Evolutionary conservation across 2,329 filamentous ascomycete species (phyloP).

Genomic region (Exophiala xenobiotica): DNA sequence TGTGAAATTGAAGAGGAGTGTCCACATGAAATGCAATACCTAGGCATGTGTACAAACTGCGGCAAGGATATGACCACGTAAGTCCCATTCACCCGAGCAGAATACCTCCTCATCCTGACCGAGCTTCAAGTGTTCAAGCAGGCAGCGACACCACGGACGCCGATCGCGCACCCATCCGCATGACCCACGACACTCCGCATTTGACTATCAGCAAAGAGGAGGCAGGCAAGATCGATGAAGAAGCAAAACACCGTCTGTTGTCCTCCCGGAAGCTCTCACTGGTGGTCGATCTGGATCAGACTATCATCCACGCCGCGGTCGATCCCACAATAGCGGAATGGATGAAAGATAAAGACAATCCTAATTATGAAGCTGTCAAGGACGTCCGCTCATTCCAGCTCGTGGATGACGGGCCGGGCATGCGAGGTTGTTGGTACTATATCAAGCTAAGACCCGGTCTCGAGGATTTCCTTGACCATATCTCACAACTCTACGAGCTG

Average conservation of each 20-base stretch:
- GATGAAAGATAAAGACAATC: conserved; percentile 83
- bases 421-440: conserved; percentile 87
- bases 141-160: conserved; percentile 42
- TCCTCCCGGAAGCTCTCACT: conserved; percentile 81
- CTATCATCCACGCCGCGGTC: conserved; percentile 96
- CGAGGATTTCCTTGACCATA: conserved; percentile 71
- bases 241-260: conserved; percentile 79
- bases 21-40: conserved; percentile 85
- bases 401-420: conserved; percentile 75
- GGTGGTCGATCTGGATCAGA: conserved; percentile 96
- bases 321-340: conserved; percentile 95
- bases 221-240: conserved; percentile 77
- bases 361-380: conserved; percentile 87
- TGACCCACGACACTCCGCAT: conserved; percentile 86
- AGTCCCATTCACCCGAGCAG: conserved; percentile 28
- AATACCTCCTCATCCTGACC: conserved; percentile 5
- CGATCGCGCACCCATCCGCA: conserved; percentile 86
- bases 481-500: conserved; percentile 83
- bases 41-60: conserved; percentile 85
- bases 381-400: conserved; percentile 88
- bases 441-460: conserved; percentile 94
- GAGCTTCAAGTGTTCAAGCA: conserved; percentile 16
- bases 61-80: conserved; percentile 93
- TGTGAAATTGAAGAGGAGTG: conserved; percentile 88
- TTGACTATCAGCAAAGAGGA: conserved; percentile 82